Conservation (phyloP, 805 yeast species). For the Scheffersomyces lignosus region DNA sequence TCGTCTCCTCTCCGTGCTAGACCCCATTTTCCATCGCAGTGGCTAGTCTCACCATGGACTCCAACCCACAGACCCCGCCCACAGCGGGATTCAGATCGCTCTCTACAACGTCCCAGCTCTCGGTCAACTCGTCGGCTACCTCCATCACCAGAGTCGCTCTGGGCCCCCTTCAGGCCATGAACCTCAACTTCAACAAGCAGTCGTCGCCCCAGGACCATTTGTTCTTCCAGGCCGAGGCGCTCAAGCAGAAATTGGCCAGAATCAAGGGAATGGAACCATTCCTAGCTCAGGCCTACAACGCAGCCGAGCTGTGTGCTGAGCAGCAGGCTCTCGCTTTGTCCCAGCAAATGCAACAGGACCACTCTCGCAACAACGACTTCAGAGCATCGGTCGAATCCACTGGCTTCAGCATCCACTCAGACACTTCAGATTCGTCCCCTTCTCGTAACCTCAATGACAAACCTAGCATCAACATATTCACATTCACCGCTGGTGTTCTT, state of each 20-base stretch:
- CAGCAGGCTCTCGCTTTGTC: slow-evolving; percentile 61
- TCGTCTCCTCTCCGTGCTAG: too few relatives aligned
- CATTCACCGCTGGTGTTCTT: slow-evolving; percentile 74
- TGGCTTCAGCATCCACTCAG: slow-evolving; percentile 38
- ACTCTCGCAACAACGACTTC: slow-evolving; percentile 20
- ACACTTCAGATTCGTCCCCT: slow-evolving; percentile 26
- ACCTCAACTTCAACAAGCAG: slow-evolving; percentile 59
- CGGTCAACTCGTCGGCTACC: slow-evolving; percentile 30
- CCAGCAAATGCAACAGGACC: slow-evolving; percentile 36
- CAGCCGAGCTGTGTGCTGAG: slow-evolving; percentile 70
- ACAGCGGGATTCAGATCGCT: slow-evolving; percentile 43
- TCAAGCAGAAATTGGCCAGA: slow-evolving; percentile 54
- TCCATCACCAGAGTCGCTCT: slow-evolving; percentile 41
- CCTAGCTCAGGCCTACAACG: slow-evolving; percentile 58
- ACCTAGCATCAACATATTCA: slow-evolving; percentile 43
- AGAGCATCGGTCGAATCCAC: slow-evolving; percentile 34
- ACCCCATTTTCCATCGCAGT: too few relatives aligned
- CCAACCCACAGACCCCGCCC: slow-evolving; percentile 32
- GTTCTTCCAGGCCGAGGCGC: slow-evolving; percentile 60
- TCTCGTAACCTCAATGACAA: slow-evolving; percentile 9
- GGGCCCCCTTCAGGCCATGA: slow-evolving; percentile 47
- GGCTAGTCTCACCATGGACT: too few relatives aligned
- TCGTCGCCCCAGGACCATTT: slow-evolving; percentile 67
- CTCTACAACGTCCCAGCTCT: slow-evolving; percentile 31
- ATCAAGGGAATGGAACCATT: slow-evolving; percentile 71